These are phyloP conservation scores for Sonneratia alba DNA, from an alignment of 345 rosid genomes.

Conservation along the genomic window DNA sequence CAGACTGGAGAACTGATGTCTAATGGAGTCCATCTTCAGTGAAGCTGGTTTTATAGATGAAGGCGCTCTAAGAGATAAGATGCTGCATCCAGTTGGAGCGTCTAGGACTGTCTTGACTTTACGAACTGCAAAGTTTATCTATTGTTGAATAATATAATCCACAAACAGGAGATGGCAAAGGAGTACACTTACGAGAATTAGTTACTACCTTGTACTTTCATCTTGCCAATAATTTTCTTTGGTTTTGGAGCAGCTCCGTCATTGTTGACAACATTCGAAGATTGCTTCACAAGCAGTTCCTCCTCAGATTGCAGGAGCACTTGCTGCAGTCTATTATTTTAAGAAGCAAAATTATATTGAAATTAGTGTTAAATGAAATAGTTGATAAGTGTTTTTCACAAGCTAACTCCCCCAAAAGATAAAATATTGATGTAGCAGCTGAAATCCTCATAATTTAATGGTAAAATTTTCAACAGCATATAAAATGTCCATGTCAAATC, in stretches of 20 bases:
- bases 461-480: too few relatives aligned
- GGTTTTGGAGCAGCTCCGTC: conserved; percentile 54
- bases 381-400: not conserved
- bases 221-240: conserved; percentile 76
- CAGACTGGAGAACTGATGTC: conserved; percentile 47
- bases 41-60: conserved; percentile 52
- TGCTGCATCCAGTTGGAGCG: conserved; percentile 77
- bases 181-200: conserved; percentile 1
- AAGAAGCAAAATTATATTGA: not conserved
- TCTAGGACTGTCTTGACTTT: conserved; percentile 70
- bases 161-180: not conserved
- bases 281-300: conserved; percentile 60
- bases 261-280: conserved; percentile 51
- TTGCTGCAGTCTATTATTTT: conserved; percentile 43
- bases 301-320: conserved; percentile 92
- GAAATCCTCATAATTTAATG: not conserved
- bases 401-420: not conserved
- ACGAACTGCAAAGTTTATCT: conserved; percentile 51
- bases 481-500: too few relatives aligned
- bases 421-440: not conserved
- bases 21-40: conserved; percentile 49
- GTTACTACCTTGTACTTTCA: conserved; percentile 84
- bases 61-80: conserved; percentile 55
- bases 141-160: conserved; percentile 8
- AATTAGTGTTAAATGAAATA: not conserved